These are phyloP conservation scores for Penicillium alfredii DNA, from an alignment of 495 filamentous ascomycete genomes.

Conservation along the genomic window DNA sequence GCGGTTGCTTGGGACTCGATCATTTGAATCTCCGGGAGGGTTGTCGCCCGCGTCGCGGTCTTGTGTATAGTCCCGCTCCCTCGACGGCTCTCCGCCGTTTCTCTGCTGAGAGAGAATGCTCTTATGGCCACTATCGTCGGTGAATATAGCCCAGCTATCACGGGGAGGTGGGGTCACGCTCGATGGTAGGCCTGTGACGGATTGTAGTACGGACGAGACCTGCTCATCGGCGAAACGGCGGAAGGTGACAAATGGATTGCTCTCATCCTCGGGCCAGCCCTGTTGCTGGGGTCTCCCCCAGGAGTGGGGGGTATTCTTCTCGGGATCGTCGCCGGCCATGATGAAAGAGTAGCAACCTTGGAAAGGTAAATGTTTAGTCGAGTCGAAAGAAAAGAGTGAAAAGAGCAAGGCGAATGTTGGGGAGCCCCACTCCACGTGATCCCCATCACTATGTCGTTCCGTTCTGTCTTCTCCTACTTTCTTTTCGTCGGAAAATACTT, in stretches of 20 bases:
- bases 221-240: conserved; percentile 56
- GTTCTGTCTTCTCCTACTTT: not conserved
- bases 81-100: conserved; percentile 9
- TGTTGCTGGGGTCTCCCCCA: conserved; percentile 10
- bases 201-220: conserved; percentile 49
- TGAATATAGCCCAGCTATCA: conserved; percentile 33
- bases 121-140: conserved; percentile 25
- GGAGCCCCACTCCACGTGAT: conserved; percentile 15
- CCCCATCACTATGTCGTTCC: too few species aligned
- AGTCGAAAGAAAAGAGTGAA: too few species aligned
- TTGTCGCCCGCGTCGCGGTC: conserved; percentile 6
- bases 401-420: too few species aligned
- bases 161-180: conserved; percentile 24
- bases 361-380: too few species aligned
- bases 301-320: conserved; percentile 8
- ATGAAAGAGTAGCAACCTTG: too few species aligned
- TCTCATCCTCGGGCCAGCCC: conserved; percentile 26
- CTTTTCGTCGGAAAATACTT: too few species aligned
- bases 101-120: conserved; percentile 18
- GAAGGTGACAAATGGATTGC: conserved; percentile 55
- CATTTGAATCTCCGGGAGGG: conserved; percentile 4
- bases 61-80: conserved; percentile 11
- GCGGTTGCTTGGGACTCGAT: conserved; percentile 5
- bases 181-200: conserved; percentile 44
- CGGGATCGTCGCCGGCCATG: conserved; percentile 32